Evolutionary conservation across 208 protist species (phyloP).

Genomic region (Wallacemonas sp.): DNA sequence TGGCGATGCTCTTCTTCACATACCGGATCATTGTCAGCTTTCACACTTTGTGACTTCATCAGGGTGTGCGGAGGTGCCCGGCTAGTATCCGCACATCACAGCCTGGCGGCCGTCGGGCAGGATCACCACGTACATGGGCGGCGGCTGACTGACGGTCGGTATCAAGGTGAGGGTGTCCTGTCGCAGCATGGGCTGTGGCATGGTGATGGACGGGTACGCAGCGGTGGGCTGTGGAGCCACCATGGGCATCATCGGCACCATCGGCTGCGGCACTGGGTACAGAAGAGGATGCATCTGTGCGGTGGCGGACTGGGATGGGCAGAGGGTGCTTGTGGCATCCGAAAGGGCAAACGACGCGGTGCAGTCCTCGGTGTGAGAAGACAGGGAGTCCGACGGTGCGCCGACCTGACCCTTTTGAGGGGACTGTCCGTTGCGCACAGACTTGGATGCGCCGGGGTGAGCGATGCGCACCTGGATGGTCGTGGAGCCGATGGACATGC

Average conservation of each 20-base stretch:
- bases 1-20: too few relatives aligned
- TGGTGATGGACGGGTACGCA: neutral
- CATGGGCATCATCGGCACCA: neutral
- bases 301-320: slow-evolving; percentile 1
- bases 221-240: too few relatives aligned
- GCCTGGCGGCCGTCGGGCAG: slow-evolving; percentile 29
- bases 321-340: slow-evolving; percentile 6
- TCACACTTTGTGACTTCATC: too few relatives aligned
- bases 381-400: slow-evolving; percentile 6
- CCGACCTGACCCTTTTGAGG: neutral
- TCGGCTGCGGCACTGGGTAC: neutral
- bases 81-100: slow-evolving; percentile 1
- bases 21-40: too few relatives aligned
- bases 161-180: slow-evolving; percentile 11
- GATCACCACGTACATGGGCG: slow-evolving; percentile 30
- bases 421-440: slow-evolving; percentile 13
- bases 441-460: slow-evolving; percentile 39
- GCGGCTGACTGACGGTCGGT: neutral
- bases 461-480: slow-evolving; percentile 75
- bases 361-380: neutral
- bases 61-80: too few relatives aligned
- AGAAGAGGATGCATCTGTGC: slow-evolving; percentile 7
- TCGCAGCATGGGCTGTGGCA: slow-evolving; percentile 13
- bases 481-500: slow-evolving; percentile 35
- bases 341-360: slow-evolving; percentile 8